Percentiles rank a stretch among this genome's conserved stretches.
These are phyloP conservation scores for Calonectria leucothoes DNA, from an alignment of 2,329 filamentous ascomycete species.

Conservation along the genomic window DNA sequence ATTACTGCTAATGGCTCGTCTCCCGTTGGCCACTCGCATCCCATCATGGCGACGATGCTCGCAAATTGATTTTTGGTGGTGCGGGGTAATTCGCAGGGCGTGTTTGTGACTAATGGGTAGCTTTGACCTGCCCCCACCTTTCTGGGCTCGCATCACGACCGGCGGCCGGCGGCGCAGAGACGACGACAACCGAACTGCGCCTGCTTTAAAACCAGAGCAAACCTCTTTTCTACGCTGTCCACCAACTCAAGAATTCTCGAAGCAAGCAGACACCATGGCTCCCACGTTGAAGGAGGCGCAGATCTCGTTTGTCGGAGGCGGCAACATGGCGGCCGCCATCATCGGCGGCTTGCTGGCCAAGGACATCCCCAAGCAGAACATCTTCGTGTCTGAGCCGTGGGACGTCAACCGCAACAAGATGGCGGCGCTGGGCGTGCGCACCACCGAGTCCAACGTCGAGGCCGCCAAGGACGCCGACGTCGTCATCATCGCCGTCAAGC, in stretches of 20 bases:
- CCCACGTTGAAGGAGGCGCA: conserved; percentile 46
- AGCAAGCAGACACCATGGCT: too few species aligned
- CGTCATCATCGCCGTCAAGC: conserved; percentile 63
- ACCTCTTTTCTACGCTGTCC: too few species aligned
- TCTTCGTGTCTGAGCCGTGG: conserved; percentile 63
- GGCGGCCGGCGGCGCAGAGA: conserved; percentile 8
- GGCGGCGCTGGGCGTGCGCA: conserved; percentile 56
- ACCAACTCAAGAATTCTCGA: too few species aligned
- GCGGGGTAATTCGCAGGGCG: background rate
- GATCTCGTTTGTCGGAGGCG: conserved; percentile 56
- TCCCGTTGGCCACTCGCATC: background rate
- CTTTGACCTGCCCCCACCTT: background rate
- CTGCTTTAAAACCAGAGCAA: background rate
- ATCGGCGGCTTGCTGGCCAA: conserved; percentile 60
- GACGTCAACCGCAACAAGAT: conserved; percentile 64
- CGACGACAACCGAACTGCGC: background rate
- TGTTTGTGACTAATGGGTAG: background rate
- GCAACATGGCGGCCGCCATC: conserved; percentile 65
- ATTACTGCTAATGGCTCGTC: background rate
- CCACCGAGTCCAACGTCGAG: conserved; percentile 59
- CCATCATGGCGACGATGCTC: background rate
- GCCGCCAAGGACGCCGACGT: conserved; percentile 57
- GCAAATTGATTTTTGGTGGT: conserved; percentile 7
- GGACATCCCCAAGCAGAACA: conserved; percentile 56
- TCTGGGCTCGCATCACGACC: background rate